Conservation (phyloP, 2,329 filamentous ascomycete genomes). For the Talaromyces islandicus region DNA sequence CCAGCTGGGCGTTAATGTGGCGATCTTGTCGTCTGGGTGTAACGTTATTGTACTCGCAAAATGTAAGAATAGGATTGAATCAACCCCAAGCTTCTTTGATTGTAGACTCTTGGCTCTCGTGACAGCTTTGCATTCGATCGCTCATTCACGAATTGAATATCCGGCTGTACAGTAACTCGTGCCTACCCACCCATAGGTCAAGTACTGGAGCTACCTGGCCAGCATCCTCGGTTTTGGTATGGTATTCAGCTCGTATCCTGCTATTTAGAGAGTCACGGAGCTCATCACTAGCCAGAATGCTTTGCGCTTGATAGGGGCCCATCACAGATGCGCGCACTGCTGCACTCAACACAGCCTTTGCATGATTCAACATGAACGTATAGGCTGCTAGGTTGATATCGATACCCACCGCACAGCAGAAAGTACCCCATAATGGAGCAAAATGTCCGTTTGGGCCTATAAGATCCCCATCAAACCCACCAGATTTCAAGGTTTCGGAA, state of each 20-base stretch:
- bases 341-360: constrained; percentile 57
- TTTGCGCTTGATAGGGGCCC: constrained; percentile 61
- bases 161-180: constrained; percentile 60
- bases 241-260: constrained; percentile 45
- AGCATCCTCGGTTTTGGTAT: constrained; percentile 47
- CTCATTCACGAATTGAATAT: constrained; percentile 58
- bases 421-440: constrained; percentile 55
- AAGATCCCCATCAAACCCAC: constrained; percentile 16
- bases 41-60: constrained; percentile 3
- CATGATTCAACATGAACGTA: constrained; percentile 59
- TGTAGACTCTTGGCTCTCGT: not conserved
- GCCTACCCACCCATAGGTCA: constrained; percentile 60
- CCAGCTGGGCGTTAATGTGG: not conserved
- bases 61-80: constrained; percentile 7
- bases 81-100: not conserved
- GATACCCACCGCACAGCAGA: constrained; percentile 49
- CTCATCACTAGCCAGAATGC: constrained; percentile 48
- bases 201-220: constrained; percentile 56
- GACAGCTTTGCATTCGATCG: not conserved
- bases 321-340: constrained; percentile 59
- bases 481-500: constrained; percentile 32
- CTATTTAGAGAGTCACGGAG: constrained; percentile 48
- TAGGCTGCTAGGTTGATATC: constrained; percentile 51
- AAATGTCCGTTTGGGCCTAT: constrained; percentile 48
- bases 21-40: not conserved